A percentile compares a stretch with the other conserved stretches of the same genome.
Conservation (phyloP, 2,329 filamentous ascomycete genomes). For the Colletotrichum viniferum region DNA sequence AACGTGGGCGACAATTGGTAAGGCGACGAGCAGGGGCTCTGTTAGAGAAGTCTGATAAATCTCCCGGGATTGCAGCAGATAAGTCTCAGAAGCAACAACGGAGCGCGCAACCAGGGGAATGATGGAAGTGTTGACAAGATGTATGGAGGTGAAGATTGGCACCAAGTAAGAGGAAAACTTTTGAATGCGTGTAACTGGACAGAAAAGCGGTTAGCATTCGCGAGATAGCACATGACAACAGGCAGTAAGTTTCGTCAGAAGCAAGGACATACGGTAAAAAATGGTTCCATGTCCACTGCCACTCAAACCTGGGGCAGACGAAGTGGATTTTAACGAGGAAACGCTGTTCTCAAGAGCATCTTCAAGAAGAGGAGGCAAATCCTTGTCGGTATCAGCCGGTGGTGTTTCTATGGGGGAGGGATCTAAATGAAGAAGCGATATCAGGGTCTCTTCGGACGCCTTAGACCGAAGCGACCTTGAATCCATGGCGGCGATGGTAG, state of each 20-base stretch:
- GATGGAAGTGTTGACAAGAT: constrained; percentile 81
- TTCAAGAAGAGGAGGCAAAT: constrained; percentile 41
- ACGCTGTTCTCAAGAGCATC: constrained; percentile 36
- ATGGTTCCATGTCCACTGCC: constrained; percentile 68
- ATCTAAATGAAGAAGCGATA: constrained; percentile 24
- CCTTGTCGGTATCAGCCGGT: constrained; percentile 54
- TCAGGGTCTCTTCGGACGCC: constrained; percentile 23
- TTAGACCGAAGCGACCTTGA: constrained; percentile 16
- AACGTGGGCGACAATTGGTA: constrained; percentile 79
- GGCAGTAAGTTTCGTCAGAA: not conserved
- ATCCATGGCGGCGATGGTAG: constrained; percentile 6
- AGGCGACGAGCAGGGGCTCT: constrained; percentile 78
- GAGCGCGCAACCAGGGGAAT: constrained; percentile 78
- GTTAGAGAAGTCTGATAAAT: constrained; percentile 85
- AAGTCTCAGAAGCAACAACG: constrained; percentile 77
- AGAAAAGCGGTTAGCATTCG: not conserved
- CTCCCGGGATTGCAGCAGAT: constrained; percentile 88
- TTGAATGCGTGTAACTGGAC: constrained; percentile 74
- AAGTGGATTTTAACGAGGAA: constrained; percentile 44
- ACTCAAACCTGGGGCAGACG: constrained; percentile 61
- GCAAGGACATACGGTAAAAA: constrained; percentile 69
- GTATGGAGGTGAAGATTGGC: constrained; percentile 75
- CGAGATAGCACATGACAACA: not conserved
- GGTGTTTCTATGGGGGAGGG: constrained; percentile 57
- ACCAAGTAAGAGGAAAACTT: constrained; percentile 90